Evolutionary conservation across 2,329 filamentous ascomycete genomes (phyloP).

Genomic region (Cercospora beticola): DNA sequence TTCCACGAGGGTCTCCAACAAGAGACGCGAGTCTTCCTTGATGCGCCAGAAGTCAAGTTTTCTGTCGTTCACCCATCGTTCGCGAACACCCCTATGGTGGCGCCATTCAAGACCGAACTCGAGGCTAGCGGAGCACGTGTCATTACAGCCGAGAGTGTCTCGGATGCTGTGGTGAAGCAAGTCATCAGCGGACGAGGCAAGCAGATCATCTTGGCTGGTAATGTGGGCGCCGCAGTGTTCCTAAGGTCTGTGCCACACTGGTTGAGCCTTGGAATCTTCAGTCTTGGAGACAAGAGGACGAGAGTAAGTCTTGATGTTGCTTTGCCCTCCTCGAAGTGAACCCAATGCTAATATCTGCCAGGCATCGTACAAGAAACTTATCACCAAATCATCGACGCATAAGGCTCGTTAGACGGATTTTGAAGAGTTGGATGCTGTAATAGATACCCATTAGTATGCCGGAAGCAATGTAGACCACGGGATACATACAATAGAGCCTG

Average conservation of each 20-base stretch:
- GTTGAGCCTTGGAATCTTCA: conserved; percentile 19
- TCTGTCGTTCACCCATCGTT: conserved; percentile 46
- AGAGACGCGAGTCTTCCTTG: conserved; percentile 45
- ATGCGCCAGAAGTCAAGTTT: conserved; percentile 46
- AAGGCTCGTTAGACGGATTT: conserved; percentile 1
- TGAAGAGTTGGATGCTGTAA: conserved; percentile 2
- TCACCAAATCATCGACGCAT: not conserved
- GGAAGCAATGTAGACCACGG: conserved; percentile 7
- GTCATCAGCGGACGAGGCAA: conserved; percentile 44
- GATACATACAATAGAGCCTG: conserved; percentile 13
- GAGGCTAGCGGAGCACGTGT: conserved; percentile 36
- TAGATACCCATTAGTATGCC: conserved; percentile 11
- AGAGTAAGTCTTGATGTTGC: conserved; percentile 6
- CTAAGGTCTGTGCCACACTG: conserved; percentile 19
- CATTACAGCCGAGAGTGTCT: conserved; percentile 43
- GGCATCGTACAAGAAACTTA: conserved; percentile 12
- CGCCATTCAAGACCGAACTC: conserved; percentile 37
- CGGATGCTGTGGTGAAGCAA: conserved; percentile 47
- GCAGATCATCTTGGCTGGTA: conserved; percentile 43
- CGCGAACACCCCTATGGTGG: conserved; percentile 44
- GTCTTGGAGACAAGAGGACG: conserved; percentile 15
- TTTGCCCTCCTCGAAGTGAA: not conserved
- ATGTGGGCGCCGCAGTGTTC: conserved; percentile 17
- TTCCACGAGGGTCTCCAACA: conserved; percentile 53
- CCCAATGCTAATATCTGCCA: conserved; percentile 4